These are phyloP conservation scores for Diaporthe aspalathi DNA, from an alignment of 2,329 filamentous ascomycete genomes.

Conservation along the genomic window DNA sequence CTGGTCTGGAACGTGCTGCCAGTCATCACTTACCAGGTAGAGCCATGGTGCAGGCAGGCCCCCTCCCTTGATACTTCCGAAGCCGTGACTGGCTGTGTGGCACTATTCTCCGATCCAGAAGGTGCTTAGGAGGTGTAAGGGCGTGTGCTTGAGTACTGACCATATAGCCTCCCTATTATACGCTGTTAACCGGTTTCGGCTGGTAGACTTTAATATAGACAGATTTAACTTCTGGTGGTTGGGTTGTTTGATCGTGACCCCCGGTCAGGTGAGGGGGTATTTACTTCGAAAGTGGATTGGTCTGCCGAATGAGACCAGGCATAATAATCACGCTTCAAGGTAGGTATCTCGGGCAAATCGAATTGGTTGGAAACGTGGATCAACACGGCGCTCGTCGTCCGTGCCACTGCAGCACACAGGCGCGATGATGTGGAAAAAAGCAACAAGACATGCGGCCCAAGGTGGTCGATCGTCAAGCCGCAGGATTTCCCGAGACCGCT, in stretches of 20 bases:
- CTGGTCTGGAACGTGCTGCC: constrained; percentile 13
- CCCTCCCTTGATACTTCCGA: background rate
- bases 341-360: background rate
- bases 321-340: too few relatives aligned
- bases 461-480: constrained; percentile 11
- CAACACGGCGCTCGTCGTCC: constrained; percentile 10
- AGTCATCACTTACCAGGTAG: background rate
- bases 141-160: background rate
- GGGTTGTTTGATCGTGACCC: constrained; percentile 4
- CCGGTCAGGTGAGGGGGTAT: background rate
- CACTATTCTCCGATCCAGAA: constrained; percentile 4
- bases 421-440: constrained; percentile 10
- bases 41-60: background rate
- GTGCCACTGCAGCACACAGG: constrained; percentile 10
- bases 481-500: background rate
- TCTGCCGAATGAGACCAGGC: background rate
- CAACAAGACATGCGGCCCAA: constrained; percentile 19
- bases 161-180: constrained; percentile 10
- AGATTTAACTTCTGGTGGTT: constrained; percentile 3
- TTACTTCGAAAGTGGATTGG: constrained; percentile 1
- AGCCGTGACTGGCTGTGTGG: constrained; percentile 7
- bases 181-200: background rate
- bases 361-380: constrained; percentile 16
- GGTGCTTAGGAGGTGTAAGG: background rate
- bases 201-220: background rate